Percentiles rank a stretch among this genome's conserved stretches.
phyloP scores from a whole-genome alignment of 2,329 filamentous ascomycete species.

The Hypoxylon sp. region DNA sequence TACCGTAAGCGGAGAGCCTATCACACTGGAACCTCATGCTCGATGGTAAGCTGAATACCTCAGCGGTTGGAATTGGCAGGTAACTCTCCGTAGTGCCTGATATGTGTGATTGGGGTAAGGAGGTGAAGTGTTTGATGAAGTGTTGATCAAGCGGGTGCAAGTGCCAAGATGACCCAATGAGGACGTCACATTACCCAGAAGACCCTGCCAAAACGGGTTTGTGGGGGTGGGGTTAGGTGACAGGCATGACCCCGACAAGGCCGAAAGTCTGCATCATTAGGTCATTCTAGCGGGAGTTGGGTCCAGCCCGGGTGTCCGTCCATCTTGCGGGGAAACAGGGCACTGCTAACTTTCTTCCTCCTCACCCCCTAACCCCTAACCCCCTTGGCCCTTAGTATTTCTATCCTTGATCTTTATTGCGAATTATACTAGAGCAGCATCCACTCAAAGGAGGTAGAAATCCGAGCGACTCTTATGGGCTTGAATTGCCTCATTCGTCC shows the following conservation, averaged over 20 bases:
- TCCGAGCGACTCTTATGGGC: not conserved
- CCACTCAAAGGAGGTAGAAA: not conserved
- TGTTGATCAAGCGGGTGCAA: constrained; percentile 26
- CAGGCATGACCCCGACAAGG: constrained; percentile 10
- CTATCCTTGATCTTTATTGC: not conserved
- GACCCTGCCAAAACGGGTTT: constrained; percentile 20
- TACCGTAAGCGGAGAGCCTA: constrained; percentile 16
- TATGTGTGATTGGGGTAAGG: constrained; percentile 26
- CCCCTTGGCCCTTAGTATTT: not conserved
- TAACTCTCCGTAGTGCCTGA: constrained; percentile 17
- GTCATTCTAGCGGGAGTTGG: constrained; percentile 25
- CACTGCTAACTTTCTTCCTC: not conserved
- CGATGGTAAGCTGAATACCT: constrained; percentile 29
- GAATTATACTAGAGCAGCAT: constrained; percentile 1
- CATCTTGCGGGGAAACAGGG: constrained; percentile 37
- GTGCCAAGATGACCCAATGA: constrained; percentile 28
- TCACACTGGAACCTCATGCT: constrained; percentile 7
- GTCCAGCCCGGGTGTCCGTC: too few relatives aligned
- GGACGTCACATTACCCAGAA: constrained; percentile 25
- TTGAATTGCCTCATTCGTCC: constrained; percentile 11
- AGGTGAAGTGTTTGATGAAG: constrained; percentile 22
- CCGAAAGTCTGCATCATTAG: constrained; percentile 28
- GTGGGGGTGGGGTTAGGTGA: constrained; percentile 34
- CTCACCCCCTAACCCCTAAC: not conserved
- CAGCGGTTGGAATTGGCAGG: constrained; percentile 29